Percentiles rank a stretch among this genome's conserved stretches.
These are phyloP conservation scores for Plectosphaerella cucumerina DNA, from an alignment of 2,329 filamentous ascomycete genomes.

Conservation along the genomic window DNA sequence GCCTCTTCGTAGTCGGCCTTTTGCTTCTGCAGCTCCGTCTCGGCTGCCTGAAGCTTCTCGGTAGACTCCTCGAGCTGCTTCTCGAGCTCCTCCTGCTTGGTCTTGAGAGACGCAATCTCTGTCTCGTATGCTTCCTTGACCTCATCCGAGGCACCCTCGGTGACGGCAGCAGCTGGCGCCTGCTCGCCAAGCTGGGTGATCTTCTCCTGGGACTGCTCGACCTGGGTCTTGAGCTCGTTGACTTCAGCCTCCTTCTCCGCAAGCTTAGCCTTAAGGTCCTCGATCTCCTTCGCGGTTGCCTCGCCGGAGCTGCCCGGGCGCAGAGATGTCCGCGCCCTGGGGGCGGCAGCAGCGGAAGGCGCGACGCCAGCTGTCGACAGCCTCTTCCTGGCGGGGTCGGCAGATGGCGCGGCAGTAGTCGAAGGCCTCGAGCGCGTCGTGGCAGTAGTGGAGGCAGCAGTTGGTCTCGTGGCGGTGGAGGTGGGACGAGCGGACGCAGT, in stretches of 20 bases:
- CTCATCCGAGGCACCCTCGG: conserved; percentile 22
- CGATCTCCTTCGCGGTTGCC: conserved; percentile 48
- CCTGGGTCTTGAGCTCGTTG: conserved; percentile 50
- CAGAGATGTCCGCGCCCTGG: conserved; percentile 36
- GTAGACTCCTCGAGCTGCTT: conserved; percentile 42
- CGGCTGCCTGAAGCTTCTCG: conserved; percentile 46
- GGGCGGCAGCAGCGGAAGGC: conserved; percentile 29
- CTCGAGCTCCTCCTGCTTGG: conserved; percentile 44
- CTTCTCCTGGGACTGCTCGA: conserved; percentile 51
- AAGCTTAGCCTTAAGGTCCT: conserved; percentile 57
- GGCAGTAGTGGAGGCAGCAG: conserved; percentile 31
- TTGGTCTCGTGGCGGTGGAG: conserved; percentile 22
- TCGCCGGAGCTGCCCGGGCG: conserved; percentile 30
- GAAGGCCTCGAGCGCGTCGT: conserved; percentile 25
- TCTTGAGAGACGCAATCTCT: conserved; percentile 44
- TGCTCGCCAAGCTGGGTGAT: conserved; percentile 49
- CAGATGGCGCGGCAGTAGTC: conserved; percentile 27
- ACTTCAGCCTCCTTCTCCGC: conserved; percentile 55
- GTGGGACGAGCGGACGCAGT: conserved; percentile 14
- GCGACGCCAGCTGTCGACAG: conserved; percentile 44
- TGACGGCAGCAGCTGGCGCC: conserved; percentile 26
- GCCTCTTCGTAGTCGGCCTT: conserved; percentile 45
- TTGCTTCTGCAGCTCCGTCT: conserved; percentile 46
- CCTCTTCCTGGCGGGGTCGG: conserved; percentile 52
- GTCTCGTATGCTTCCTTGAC: conserved; percentile 29